phyloP scores from a whole-genome alignment of 768 basidiomycete species.

The Auriscalpium microsporum region DNA sequence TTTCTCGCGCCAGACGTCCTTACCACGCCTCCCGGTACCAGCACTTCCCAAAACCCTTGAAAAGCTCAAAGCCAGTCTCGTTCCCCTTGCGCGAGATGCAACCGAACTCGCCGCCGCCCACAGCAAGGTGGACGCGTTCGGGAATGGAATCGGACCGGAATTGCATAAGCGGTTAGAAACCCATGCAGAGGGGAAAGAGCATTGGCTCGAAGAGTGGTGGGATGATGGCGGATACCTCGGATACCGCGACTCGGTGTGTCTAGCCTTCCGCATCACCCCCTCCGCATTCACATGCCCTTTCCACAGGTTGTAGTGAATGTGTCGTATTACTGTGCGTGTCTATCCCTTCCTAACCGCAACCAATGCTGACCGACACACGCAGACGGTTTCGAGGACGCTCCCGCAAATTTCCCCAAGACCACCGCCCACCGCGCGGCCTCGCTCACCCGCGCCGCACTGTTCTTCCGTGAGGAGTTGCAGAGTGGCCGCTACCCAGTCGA shows the following conservation, averaged over 20 bases:
- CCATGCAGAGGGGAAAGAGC: slow-evolving; percentile 43
- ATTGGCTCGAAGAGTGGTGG: slow-evolving; percentile 97
- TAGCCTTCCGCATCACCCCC: background rate
- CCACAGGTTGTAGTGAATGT: slow-evolving; percentile 75
- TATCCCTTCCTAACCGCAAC: background rate
- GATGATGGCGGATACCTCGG: slow-evolving; percentile 75
- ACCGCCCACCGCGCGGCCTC: slow-evolving; percentile 62
- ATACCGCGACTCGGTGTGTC: slow-evolving; percentile 74
- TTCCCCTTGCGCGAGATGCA: slow-evolving; percentile 61
- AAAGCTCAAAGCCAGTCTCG: slow-evolving; percentile 60
- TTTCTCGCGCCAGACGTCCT: slow-evolving; percentile 52
- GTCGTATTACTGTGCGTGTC: slow-evolving; percentile 79
- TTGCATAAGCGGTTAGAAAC: slow-evolving; percentile 60
- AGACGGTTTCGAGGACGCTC: slow-evolving; percentile 76
- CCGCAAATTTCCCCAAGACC: slow-evolving; percentile 47
- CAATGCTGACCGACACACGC: background rate
- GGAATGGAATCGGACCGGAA: slow-evolving; percentile 28
- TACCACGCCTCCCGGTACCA: slow-evolving; percentile 74
- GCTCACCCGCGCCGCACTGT: slow-evolving; percentile 60
- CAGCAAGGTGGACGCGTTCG: slow-evolving; percentile 64
- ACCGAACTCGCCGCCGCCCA: slow-evolving; percentile 47
- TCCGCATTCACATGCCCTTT: background rate
- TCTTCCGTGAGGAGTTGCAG: slow-evolving; percentile 65
- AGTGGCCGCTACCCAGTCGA: slow-evolving; percentile 61
- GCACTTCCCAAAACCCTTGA: slow-evolving; percentile 54